Percentiles rank a stretch among this genome's conserved stretches.
These are phyloP conservation scores for Dactylella cylindrospora DNA, from an alignment of 2,329 filamentous ascomycete genomes.

Conservation along the genomic window DNA sequence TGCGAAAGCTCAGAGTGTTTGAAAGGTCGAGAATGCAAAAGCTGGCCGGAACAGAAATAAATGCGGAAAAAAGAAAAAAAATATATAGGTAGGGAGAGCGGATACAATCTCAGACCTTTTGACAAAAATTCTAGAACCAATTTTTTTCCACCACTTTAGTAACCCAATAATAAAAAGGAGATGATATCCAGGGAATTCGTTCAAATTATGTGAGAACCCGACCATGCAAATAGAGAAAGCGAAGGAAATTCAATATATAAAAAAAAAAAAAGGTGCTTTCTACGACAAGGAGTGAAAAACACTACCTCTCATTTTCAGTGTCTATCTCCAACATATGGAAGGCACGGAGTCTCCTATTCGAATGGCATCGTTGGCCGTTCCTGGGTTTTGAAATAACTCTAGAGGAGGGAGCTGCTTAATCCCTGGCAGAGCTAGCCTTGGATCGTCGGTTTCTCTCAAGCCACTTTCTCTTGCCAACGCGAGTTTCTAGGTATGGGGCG, in stretches of 20 bases:
- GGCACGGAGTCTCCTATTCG: slow-evolving; percentile 11
- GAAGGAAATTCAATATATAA: not conserved
- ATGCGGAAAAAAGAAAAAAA: slow-evolving; percentile 4
- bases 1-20: slow-evolving; percentile 28
- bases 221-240: not conserved
- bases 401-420: slow-evolving; percentile 9
- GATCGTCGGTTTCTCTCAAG: slow-evolving; percentile 60
- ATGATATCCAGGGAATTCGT: not conserved
- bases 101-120: too few species aligned
- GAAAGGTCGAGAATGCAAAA: not conserved
- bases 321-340: slow-evolving; percentile 11
- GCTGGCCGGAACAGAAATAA: not conserved
- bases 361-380: slow-evolving; percentile 37
- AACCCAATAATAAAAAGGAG: slow-evolving; percentile 13
- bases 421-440: slow-evolving; percentile 37
- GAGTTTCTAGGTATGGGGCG: slow-evolving; percentile 84
- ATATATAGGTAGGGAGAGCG: slow-evolving; percentile 28
- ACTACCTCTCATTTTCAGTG: slow-evolving; percentile 43
- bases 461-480: slow-evolving; percentile 79
- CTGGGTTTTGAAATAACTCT: slow-evolving; percentile 19
- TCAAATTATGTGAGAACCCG: slow-evolving; percentile 7
- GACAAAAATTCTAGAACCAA: slow-evolving; percentile 37
- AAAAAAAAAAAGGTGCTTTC: slow-evolving; percentile 15
- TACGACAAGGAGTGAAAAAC: too few species aligned
- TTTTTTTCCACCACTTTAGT: slow-evolving; percentile 44